Percentiles rank a stretch among this genome's conserved stretches.
phyloP scores from a whole-genome alignment of 176 grass and related monocot genomes.

The Oryza meridionalis region DNA sequence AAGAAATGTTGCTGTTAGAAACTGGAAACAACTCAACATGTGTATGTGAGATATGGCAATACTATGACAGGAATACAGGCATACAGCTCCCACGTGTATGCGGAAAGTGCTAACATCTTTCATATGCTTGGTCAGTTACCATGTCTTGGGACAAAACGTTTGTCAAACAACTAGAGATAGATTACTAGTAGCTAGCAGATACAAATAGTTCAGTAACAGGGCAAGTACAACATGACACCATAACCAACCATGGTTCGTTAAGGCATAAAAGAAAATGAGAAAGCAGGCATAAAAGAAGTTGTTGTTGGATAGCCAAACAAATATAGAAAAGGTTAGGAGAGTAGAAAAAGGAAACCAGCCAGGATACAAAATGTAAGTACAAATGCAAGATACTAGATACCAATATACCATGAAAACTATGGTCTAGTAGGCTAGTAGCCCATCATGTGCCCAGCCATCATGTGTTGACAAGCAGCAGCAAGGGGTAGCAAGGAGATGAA shows the following conservation, averaged over 20 bases:
- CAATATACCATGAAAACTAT: too few relatives aligned
- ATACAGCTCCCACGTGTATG: not conserved
- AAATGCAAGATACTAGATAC: too few relatives aligned
- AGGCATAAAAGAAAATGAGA: too few relatives aligned
- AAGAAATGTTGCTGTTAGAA: slow-evolving; percentile 27
- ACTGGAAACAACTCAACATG: not conserved
- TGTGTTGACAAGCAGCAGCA: too few relatives aligned
- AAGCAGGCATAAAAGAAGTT: too few relatives aligned
- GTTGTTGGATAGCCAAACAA: too few relatives aligned
- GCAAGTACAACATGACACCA: not conserved
- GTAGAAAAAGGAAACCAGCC: not conserved
- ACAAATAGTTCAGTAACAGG: not conserved
- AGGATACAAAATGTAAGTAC: not conserved
- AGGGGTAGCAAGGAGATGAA: not conserved
- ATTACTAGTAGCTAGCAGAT: not conserved
- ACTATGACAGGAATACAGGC: not conserved
- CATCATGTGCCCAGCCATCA: too few relatives aligned
- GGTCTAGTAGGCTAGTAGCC: too few relatives aligned
- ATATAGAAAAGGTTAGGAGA: not conserved
- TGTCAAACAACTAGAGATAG: too few relatives aligned
- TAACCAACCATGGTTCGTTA: not conserved
- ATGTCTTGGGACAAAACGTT: not conserved
- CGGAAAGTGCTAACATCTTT: not conserved
- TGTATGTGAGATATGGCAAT: not conserved
- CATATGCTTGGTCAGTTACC: not conserved